Base-by-base conservation (phyloP, 1,284 basidiomycete species). In the Ceratobasidium sp. region DNA sequence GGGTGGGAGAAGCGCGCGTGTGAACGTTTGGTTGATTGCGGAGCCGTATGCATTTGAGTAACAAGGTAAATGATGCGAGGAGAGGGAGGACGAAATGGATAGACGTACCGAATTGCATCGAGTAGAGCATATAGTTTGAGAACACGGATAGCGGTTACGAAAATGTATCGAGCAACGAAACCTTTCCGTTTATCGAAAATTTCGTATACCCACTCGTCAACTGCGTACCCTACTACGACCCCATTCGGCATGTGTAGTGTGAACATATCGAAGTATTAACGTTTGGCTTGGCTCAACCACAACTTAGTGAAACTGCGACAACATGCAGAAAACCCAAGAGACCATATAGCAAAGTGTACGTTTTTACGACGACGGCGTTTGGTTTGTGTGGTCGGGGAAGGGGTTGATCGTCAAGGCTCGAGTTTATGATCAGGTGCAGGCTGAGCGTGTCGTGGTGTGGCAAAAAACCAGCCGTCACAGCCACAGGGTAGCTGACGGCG, bases 1-100 rank as follows among this genome's bases (percentile, higher is more conserved):
- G 6, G 86, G 85, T 1, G 84, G 83, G 51, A 80, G 80, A 9
- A 86, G 80, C 4, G 84, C 83, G 44, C 86, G 84, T 51, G 82
- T 84, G 79, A 86, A 83, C 0, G 83, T 84, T 80, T 86, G 85
- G 72, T 84, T 83, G 26, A 86, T 84, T 18, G 84, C 83, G 23
- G 85, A 86, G 18, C 84, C 83, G 77, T 86, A 86, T 3, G 80
- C 82, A 39, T 85, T 85, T 86, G 64, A 40, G n/a, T 33, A 55
- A 46, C 20, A 18, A 39, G 28, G n/a, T 33, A 20, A 28, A 13
- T 9, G n/a, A 7, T 58, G 13, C 26, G 3, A 46, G 20, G 10
- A 42, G 40, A 46, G 40, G n/a, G 46, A 20, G 39, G n/a, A 46
- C 3, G 40, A 26, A n/a, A 44, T 33, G 33, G 39, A 68, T 10